These are phyloP conservation scores for Biscutella laevigata DNA, from an alignment of 441 rosid genomes.

Conservation along the genomic window DNA sequence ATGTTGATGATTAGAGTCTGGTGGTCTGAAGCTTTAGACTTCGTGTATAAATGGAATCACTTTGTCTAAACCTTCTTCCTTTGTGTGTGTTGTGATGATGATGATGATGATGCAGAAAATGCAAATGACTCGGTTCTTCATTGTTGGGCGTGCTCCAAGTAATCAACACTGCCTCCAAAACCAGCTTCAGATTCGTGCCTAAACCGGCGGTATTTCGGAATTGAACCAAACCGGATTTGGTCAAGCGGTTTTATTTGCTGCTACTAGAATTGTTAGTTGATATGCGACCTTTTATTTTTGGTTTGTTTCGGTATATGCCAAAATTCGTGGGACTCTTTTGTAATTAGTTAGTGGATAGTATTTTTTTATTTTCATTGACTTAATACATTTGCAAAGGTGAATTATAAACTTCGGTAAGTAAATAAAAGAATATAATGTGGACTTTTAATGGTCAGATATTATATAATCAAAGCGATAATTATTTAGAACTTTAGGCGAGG, in stretches of 20 bases:
- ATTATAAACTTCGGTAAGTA: too few species aligned
- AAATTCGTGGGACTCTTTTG: background rate
- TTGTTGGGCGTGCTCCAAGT: background rate
- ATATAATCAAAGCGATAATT: too few species aligned
- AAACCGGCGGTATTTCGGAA: background rate
- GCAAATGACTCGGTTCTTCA: slow-evolving; percentile 1
- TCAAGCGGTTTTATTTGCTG: background rate
- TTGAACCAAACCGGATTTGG: slow-evolving; percentile 6
- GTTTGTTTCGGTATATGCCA: background rate
- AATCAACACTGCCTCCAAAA: background rate
- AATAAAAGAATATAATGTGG: too few species aligned
- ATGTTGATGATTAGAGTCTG: background rate
- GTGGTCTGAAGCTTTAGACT: background rate
- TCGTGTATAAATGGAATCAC: background rate
- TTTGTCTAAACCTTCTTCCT: slow-evolving; percentile 1
- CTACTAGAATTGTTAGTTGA: background rate
- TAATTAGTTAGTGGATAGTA: background rate
- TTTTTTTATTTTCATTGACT: background rate
- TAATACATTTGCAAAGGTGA: background rate
- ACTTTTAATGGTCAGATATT: too few species aligned
- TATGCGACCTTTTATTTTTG: background rate
- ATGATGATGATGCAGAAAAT: slow-evolving; percentile 12
- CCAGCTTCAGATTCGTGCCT: slow-evolving; percentile 7
- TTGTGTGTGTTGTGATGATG: background rate
- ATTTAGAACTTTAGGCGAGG: too few species aligned